Evolutionary conservation across 2,329 filamentous ascomycete species (phyloP).

Genomic region (Niveomyces coronatus): DNA sequence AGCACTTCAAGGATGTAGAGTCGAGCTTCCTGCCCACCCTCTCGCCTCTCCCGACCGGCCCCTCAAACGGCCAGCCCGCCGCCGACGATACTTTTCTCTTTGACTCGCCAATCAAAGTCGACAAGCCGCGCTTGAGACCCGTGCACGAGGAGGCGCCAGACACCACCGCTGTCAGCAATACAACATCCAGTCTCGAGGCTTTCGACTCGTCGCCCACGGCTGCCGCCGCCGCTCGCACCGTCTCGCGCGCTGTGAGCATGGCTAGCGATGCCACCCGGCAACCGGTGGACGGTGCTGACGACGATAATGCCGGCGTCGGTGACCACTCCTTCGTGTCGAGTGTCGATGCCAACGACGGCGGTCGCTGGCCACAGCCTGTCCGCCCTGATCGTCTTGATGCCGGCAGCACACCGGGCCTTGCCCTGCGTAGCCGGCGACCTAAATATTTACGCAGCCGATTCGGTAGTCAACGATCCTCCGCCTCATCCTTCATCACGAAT

Average conservation of each 20-base stretch:
- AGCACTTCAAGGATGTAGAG: slow-evolving; percentile 53
- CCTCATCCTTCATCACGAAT: slow-evolving; percentile 48
- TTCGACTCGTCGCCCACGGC: slow-evolving; percentile 48
- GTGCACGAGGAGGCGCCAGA: slow-evolving; percentile 14
- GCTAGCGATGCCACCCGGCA: slow-evolving; percentile 21
- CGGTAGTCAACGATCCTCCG: slow-evolving; percentile 48
- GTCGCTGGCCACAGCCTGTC: slow-evolving; percentile 20
- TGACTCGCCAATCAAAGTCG: slow-evolving; percentile 31
- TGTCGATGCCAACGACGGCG: slow-evolving; percentile 19
- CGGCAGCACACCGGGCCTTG: slow-evolving; percentile 35
- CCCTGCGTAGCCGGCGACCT: slow-evolving; percentile 38
- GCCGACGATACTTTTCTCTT: slow-evolving; percentile 53
- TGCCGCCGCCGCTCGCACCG: slow-evolving; percentile 41
- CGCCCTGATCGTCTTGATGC: slow-evolving; percentile 28
- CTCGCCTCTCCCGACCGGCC: slow-evolving; percentile 43
- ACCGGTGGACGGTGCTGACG: slow-evolving; percentile 11
- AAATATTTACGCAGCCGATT: slow-evolving; percentile 49
- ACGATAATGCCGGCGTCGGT: slow-evolving; percentile 18
- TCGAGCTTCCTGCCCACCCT: slow-evolving; percentile 52
- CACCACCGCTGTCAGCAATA: slow-evolving; percentile 25
- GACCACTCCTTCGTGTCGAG: slow-evolving; percentile 22
- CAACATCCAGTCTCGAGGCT: slow-evolving; percentile 41
- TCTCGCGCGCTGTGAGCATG: slow-evolving; percentile 41
- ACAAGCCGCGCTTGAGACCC: slow-evolving; percentile 14
- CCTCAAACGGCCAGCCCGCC: slow-evolving; percentile 22